Conservation (phyloP, 1,139 yeast genomes). For the Wickerhamomyces sp. region DNA sequence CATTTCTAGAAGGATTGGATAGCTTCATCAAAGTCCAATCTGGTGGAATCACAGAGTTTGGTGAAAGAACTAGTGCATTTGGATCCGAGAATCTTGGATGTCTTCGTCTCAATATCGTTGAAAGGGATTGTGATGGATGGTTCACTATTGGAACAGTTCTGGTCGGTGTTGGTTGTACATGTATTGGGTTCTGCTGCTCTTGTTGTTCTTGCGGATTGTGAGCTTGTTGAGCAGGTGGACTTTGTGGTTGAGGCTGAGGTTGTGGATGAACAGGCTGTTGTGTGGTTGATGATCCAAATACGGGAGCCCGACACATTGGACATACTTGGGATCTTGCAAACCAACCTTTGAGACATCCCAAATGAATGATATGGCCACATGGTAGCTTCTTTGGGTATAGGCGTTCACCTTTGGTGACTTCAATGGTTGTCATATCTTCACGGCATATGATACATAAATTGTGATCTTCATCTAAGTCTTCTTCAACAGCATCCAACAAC, state of each 20-base stretch:
- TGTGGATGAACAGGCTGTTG: background rate
- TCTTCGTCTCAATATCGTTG: background rate
- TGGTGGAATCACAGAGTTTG: constrained; percentile 19
- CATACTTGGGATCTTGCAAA: constrained; percentile 86
- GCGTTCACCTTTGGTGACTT: constrained; percentile 34
- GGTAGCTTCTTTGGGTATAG: constrained; percentile 66
- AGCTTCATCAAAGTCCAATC: constrained; percentile 22
- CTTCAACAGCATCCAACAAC: constrained; percentile 54
- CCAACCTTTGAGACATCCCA: constrained; percentile 93
- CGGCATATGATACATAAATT: constrained; percentile 79
- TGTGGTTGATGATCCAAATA: constrained; percentile 30
- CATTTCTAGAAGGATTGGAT: constrained; percentile 6
- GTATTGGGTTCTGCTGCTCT: background rate
- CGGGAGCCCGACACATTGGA: constrained; percentile 87
- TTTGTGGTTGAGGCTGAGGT: constrained; percentile 2
- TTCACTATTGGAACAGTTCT: background rate
- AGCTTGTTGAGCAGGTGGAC: background rate
- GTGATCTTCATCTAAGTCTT: constrained; percentile 57
- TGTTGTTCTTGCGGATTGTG: background rate
- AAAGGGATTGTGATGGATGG: background rate
- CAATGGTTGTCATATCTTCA: constrained; percentile 63
- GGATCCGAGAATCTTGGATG: background rate
- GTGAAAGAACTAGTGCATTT: constrained; percentile 9
- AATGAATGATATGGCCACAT: constrained; percentile 86
- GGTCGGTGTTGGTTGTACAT: constrained; percentile 1